Evolutionary conservation across 2,329 filamentous ascomycete genomes (phyloP).

Genomic region (Cercospora canescens): DNA sequence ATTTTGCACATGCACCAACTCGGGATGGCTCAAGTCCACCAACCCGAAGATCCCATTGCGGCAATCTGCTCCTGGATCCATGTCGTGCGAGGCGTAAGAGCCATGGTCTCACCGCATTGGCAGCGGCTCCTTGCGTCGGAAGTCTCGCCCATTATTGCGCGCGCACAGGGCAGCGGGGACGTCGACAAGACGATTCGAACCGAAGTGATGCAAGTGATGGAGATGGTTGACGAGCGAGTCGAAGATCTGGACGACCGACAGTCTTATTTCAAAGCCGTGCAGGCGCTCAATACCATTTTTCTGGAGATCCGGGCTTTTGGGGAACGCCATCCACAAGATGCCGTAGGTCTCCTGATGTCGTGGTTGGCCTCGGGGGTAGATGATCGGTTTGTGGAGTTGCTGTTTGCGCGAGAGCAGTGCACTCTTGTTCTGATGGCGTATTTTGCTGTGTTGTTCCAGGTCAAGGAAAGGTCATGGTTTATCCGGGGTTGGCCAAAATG

Average conservation of each 20-base stretch:
- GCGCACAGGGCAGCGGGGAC: neutral
- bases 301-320: slow-evolving; percentile 2
- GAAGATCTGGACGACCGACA: neutral
- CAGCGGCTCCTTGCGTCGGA: slow-evolving; percentile 16
- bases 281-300: slow-evolving; percentile 17
- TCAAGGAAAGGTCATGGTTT: slow-evolving; percentile 16
- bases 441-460: slow-evolving; percentile 17
- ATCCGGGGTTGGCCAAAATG: slow-evolving; percentile 16
- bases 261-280: slow-evolving; percentile 9
- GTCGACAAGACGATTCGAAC: neutral
- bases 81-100: slow-evolving; percentile 13
- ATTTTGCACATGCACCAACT: slow-evolving; percentile 18
- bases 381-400: slow-evolving; percentile 12
- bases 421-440: slow-evolving; percentile 18
- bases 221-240: slow-evolving; percentile 1
- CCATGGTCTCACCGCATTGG: slow-evolving; percentile 16
- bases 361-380: neutral
- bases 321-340: neutral
- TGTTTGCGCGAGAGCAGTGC: slow-evolving; percentile 8
- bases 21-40: slow-evolving; percentile 15
- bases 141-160: slow-evolving; percentile 11
- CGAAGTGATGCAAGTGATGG: slow-evolving; percentile 13
- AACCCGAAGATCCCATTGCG: slow-evolving; percentile 14
- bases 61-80: slow-evolving; percentile 20
- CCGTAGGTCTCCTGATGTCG: neutral